A percentile compares a stretch with the other conserved stretches of the same genome.
These are phyloP conservation scores for Ogataea glucozyma DNA, from an alignment of 805 yeast species.

Conservation along the genomic window DNA sequence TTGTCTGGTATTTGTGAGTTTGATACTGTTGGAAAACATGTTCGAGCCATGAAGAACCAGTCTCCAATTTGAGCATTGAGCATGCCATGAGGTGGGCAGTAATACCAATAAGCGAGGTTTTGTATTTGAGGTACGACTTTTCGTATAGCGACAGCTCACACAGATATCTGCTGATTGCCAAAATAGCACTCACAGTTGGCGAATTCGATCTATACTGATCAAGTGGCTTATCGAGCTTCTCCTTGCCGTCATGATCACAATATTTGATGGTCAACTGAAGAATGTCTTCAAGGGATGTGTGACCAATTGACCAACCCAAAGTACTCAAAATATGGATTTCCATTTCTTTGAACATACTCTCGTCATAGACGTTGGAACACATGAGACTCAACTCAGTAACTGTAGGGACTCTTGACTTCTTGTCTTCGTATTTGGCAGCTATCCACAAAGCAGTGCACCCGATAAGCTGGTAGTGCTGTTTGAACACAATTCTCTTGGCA, in stretches of 20 bases:
- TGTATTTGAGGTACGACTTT: conserved; percentile 43
- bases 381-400: conserved; percentile 52
- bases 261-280: conserved; percentile 41
- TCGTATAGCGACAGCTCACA: conserved; percentile 57
- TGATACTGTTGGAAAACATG: conserved; percentile 20
- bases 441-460: conserved; percentile 93
- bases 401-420: conserved; percentile 58
- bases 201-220: conserved; percentile 32
- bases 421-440: conserved; percentile 76
- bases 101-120: conserved; percentile 47
- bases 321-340: conserved; percentile 45
- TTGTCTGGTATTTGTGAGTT: conserved; percentile 12
- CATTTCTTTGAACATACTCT: conserved; percentile 47
- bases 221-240: conserved; percentile 28
- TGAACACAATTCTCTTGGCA: conserved; percentile 78
- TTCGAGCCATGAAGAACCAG: conserved; percentile 41
- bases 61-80: conserved; percentile 49
- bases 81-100: conserved; percentile 57
- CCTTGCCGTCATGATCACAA: conserved; percentile 37
- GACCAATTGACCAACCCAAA: conserved; percentile 43
- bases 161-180: conserved; percentile 54
- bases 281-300: conserved; percentile 54
- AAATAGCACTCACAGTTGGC: conserved; percentile 50
- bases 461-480: conserved; percentile 86
- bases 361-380: conserved; percentile 60